phyloP scores from a whole-genome alignment of 495 filamentous ascomycete species.

The Neurospora sp. region DNA sequence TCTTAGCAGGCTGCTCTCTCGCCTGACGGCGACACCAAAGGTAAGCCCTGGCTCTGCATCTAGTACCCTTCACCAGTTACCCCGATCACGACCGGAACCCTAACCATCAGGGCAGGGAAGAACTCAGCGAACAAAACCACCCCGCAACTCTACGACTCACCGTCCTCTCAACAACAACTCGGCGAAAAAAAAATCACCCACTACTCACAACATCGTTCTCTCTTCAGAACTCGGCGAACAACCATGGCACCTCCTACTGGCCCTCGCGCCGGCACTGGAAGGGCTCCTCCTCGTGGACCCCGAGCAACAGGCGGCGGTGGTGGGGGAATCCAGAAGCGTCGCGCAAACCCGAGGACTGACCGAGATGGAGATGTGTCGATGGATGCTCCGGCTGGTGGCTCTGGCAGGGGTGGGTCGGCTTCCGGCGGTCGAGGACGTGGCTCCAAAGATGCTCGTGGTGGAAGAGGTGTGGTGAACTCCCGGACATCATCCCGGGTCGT shows the following conservation, averaged over 20 bases:
- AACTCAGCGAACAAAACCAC: background rate
- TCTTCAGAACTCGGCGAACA: background rate
- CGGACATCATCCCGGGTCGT: constrained; percentile 10
- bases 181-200: background rate
- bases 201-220: background rate
- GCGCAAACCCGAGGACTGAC: constrained; percentile 43
- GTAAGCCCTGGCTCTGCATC: background rate
- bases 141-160: background rate
- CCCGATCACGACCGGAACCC: background rate
- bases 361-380: constrained; percentile 78
- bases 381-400: constrained; percentile 40
- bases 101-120: background rate
- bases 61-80: background rate
- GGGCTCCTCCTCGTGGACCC: background rate
- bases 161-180: background rate
- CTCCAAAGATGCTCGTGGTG: constrained; percentile 1
- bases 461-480: constrained; percentile 1
- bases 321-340: constrained; percentile 66
- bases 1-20: background rate
- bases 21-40: background rate
- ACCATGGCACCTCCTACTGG: constrained; percentile 34
- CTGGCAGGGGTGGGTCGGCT: constrained; percentile 13
- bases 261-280: constrained; percentile 13
- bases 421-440: constrained; percentile 20
- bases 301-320: constrained; percentile 5